Evolutionary conservation across 208 protist genomes (phyloP).

Genomic region (Angomonas ambiguus): DNA sequence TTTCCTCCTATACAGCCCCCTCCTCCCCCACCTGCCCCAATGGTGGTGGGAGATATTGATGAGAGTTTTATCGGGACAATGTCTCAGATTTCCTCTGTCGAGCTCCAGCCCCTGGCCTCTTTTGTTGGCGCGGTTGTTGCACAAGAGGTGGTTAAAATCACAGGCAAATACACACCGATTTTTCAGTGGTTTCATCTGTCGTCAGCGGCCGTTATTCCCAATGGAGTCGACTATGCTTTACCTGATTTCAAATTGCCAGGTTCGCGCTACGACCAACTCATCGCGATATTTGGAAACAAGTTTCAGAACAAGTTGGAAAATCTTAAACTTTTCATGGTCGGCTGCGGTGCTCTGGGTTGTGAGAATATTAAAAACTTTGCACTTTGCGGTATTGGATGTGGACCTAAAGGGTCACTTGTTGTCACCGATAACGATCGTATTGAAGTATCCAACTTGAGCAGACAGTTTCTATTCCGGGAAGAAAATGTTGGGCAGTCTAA

Average conservation of each 20-base stretch:
- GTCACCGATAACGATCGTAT: conserved; percentile 99
- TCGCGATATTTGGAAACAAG: conserved; percentile 68
- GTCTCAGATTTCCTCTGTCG: conserved; percentile 61
- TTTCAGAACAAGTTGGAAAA: conserved; percentile 64
- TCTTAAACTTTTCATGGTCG: conserved; percentile 94
- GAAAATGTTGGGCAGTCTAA: conserved; percentile 96
- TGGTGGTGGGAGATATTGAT: conserved; percentile 55
- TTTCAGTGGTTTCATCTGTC: conserved; percentile 96
- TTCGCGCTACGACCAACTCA: conserved; percentile 72
- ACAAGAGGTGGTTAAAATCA: conserved; percentile 97
- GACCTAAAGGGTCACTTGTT: conserved; percentile 69
- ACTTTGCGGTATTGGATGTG: conserved; percentile 96
- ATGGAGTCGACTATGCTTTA: conserved; percentile 29
- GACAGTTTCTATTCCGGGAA: conserved; percentile 99
- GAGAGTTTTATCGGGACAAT: conserved; percentile 36
- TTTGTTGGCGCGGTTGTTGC: conserved; percentile 94
- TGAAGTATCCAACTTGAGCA: conserved; percentile 98
- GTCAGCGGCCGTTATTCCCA: conserved; percentile 68
- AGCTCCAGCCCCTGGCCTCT: conserved; percentile 87
- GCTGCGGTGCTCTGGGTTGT: conserved; percentile 98
- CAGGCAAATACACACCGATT: conserved; percentile 96
- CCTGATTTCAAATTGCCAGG: conserved; percentile 40
- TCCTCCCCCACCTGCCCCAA: conserved; percentile 48
- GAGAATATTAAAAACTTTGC: conserved; percentile 99
- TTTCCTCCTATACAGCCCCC: conserved; percentile 55